Conservation (phyloP, 257 asterid genomes). For the Solanum virginianum region DNA sequence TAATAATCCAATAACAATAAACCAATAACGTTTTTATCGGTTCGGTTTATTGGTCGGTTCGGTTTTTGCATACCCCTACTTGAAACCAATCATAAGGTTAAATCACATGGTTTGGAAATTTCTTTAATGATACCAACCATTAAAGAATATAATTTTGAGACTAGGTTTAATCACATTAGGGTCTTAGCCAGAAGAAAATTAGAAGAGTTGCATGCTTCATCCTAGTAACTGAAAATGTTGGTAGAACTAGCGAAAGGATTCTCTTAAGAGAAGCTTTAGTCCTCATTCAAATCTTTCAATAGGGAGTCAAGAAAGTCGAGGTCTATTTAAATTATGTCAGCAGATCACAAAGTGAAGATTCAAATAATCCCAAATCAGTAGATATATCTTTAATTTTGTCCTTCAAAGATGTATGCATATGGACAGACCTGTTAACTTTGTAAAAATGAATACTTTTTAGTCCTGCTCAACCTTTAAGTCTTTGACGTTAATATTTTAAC, state of each 20-base stretch:
- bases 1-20: too few species aligned
- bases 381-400: neutral
- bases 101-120: neutral
- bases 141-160: neutral
- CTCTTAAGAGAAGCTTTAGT: too few species aligned
- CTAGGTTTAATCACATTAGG: neutral
- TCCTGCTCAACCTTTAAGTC: neutral
- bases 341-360: neutral
- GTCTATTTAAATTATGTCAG: neutral
- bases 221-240: too few species aligned
- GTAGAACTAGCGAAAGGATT: too few species aligned
- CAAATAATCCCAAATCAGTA: neutral
- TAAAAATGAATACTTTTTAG: neutral
- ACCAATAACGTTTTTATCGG: too few species aligned
- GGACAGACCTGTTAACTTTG: neutral
- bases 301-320: neutral
- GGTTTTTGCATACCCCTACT: too few species aligned
- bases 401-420: neutral
- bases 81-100: neutral
- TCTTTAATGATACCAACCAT: neutral
- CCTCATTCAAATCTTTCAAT: too few species aligned
- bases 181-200: neutral
- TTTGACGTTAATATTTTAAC: neutral
- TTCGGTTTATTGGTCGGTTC: too few species aligned
- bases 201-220: neutral